Evolutionary conservation across 2,329 filamentous ascomycete genomes (phyloP).

Genomic region (Trichophyton verrucosum): DNA sequence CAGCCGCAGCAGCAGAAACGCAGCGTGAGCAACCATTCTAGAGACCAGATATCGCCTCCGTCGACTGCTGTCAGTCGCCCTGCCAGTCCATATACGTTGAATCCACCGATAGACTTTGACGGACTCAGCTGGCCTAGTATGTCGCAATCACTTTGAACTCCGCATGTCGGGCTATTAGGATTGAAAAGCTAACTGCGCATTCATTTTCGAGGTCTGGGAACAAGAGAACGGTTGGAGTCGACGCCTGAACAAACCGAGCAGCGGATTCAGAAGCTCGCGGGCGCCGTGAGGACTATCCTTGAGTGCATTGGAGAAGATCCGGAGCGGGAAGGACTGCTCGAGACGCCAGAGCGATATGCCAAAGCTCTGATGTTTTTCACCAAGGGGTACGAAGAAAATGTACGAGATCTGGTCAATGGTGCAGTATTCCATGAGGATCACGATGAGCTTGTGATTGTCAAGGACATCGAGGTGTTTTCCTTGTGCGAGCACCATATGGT

Average conservation of each 20-base stretch:
- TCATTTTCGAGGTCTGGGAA: conserved; percentile 30
- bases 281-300: conserved; percentile 50
- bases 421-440: conserved; percentile 95
- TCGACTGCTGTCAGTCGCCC: conserved; percentile 39
- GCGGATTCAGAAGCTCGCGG: conserved; percentile 48
- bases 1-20: conserved; percentile 4
- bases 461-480: conserved; percentile 90
- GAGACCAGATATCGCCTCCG: conserved; percentile 40
- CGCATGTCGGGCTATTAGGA: neutral
- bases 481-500: conserved; percentile 96
- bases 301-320: conserved; percentile 56
- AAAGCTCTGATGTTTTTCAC: conserved; percentile 95
- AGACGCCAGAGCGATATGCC: conserved; percentile 72
- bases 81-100: conserved; percentile 38
- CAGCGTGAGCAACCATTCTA: conserved; percentile 38
- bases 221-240: conserved; percentile 42
- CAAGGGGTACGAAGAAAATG: conserved; percentile 91
- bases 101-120: conserved; percentile 41
- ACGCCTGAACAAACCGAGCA: conserved; percentile 46
- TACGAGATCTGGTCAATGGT: conserved; percentile 79
- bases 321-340: conserved; percentile 50
- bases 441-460: conserved; percentile 94
- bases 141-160: conserved; percentile 15
- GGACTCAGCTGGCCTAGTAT: conserved; percentile 42
- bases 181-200: neutral